Conservation (phyloP, 2,329 filamentous ascomycete species). For the Exophiala dermatitidis region DNA sequence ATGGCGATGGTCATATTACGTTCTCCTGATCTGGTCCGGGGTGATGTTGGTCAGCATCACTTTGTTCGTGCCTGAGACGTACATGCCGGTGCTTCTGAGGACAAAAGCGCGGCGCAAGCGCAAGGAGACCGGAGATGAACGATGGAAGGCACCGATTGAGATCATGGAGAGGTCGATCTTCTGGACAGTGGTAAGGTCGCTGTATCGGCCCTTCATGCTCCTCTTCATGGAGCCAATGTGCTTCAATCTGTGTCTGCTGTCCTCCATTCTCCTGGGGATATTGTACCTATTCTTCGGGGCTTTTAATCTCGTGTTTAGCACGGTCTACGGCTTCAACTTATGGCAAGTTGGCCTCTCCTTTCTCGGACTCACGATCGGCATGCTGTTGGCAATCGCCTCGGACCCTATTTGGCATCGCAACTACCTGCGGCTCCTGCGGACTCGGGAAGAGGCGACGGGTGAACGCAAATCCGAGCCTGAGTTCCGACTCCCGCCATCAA, state of each 20-base stretch:
- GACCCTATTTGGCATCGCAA: constrained; percentile 43
- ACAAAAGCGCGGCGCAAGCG: constrained; percentile 61
- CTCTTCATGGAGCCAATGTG: constrained; percentile 40
- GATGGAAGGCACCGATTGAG: constrained; percentile 66
- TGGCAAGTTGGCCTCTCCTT: constrained; percentile 32
- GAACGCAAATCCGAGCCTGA: constrained; percentile 65
- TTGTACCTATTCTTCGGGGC: constrained; percentile 40
- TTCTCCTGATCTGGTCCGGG: constrained; percentile 66
- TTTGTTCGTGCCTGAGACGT: constrained; percentile 71
- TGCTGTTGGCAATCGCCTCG: constrained; percentile 40
- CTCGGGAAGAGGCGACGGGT: constrained; percentile 32
- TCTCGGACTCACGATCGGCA: constrained; percentile 46
- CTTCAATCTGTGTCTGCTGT: constrained; percentile 37
- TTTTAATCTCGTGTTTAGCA: constrained; percentile 37
- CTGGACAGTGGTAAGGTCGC: constrained; percentile 48
- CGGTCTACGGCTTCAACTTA: constrained; percentile 35
- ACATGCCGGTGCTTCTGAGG: constrained; percentile 63
- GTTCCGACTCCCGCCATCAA: constrained; percentile 69
- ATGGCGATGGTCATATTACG: constrained; percentile 73
- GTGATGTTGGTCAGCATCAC: constrained; percentile 54
- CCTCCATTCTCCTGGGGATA: constrained; percentile 36
- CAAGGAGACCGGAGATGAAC: constrained; percentile 61
- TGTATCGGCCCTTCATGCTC: constrained; percentile 46
- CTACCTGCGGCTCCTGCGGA: constrained; percentile 37
- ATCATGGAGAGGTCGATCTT: constrained; percentile 57